These are phyloP conservation scores for Benincasa hispida DNA, from an alignment of 306 rosid species.

Conservation along the genomic window DNA sequence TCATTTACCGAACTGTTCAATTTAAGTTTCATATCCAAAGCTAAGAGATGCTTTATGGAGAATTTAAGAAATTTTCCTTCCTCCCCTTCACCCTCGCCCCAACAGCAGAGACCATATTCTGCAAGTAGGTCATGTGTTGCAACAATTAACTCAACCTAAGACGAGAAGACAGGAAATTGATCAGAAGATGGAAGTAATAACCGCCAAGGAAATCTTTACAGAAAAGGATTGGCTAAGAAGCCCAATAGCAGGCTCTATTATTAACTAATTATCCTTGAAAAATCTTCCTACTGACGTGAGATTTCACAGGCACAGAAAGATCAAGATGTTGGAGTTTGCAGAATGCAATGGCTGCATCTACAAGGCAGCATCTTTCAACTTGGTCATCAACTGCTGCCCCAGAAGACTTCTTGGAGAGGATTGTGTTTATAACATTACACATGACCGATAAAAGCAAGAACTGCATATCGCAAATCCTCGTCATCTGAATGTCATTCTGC, in stretches of 20 bases:
- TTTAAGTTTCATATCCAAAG: slow-evolving; percentile 84
- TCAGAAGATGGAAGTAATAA: background rate
- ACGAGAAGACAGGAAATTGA: slow-evolving; percentile 11
- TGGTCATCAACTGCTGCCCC: slow-evolving; percentile 37
- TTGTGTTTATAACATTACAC: slow-evolving; percentile 50
- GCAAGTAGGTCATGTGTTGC: slow-evolving; percentile 91
- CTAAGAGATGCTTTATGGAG: slow-evolving; percentile 88
- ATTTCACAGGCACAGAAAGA: slow-evolving; percentile 39
- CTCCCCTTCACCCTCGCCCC: slow-evolving; percentile 64
- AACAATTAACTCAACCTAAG: slow-evolving; percentile 87
- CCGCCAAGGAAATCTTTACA: background rate
- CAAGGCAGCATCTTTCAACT: slow-evolving; percentile 63
- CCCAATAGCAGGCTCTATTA: background rate
- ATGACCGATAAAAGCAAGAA: slow-evolving; percentile 66
- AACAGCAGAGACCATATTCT: slow-evolving; percentile 91
- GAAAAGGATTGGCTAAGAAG: background rate
- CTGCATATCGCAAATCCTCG: slow-evolving; percentile 63
- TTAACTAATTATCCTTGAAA: slow-evolving; percentile 11
- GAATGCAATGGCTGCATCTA: slow-evolving; percentile 68
- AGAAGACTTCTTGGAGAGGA: slow-evolving; percentile 42
- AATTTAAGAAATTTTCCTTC: slow-evolving; percentile 91
- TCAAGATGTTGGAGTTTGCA: slow-evolving; percentile 92
- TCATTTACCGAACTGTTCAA: slow-evolving; percentile 34
- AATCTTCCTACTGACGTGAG: slow-evolving; percentile 49
- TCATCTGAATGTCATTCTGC: slow-evolving; percentile 49